Percentiles rank a stretch among this genome's conserved stretches.
Evolutionary conservation across 2,329 filamentous ascomycete genomes (phyloP).

Genomic region (Dactylellina parvicollis): DNA sequence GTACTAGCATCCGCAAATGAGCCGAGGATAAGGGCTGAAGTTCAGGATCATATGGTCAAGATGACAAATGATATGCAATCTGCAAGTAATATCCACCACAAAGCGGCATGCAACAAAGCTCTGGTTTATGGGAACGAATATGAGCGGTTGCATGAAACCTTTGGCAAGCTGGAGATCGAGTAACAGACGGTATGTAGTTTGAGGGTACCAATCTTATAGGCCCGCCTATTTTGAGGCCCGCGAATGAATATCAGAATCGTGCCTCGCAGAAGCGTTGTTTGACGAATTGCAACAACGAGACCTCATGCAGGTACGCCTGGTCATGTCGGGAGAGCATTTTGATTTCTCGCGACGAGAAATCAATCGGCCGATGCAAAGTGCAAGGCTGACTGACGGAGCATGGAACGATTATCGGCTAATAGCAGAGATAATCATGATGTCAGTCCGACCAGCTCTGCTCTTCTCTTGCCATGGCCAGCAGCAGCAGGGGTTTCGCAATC

Average conservation of each 20-base stretch:
- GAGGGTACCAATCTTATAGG: not conserved
- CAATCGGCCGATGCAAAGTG: conserved; percentile 2
- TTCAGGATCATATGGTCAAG: too few relatives aligned
- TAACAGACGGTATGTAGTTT: too few relatives aligned
- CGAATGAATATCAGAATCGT: not conserved
- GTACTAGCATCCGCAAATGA: too few relatives aligned
- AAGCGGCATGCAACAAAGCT: too few relatives aligned
- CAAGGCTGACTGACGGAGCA: not conserved
- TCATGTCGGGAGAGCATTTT: not conserved
- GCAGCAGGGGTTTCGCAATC: conserved; percentile 24
- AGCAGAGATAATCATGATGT: conserved; percentile 11
- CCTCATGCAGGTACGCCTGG: conserved; percentile 16
- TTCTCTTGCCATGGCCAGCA: not conserved
- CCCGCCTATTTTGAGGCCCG: not conserved
- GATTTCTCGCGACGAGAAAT: not conserved
- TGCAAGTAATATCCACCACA: too few relatives aligned
- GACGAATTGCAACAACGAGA: conserved; percentile 4
- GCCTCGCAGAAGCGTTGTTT: conserved; percentile 4
- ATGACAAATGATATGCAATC: too few relatives aligned
- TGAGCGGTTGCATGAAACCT: too few relatives aligned
- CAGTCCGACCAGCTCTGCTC: not conserved
- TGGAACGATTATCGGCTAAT: not conserved
- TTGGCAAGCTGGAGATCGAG: too few relatives aligned
- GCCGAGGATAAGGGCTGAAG: too few relatives aligned
- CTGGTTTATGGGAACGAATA: too few relatives aligned